These are phyloP conservation scores for Pythium biforme DNA, from an alignment of 352 stramenopile species.

Conservation along the genomic window DNA sequence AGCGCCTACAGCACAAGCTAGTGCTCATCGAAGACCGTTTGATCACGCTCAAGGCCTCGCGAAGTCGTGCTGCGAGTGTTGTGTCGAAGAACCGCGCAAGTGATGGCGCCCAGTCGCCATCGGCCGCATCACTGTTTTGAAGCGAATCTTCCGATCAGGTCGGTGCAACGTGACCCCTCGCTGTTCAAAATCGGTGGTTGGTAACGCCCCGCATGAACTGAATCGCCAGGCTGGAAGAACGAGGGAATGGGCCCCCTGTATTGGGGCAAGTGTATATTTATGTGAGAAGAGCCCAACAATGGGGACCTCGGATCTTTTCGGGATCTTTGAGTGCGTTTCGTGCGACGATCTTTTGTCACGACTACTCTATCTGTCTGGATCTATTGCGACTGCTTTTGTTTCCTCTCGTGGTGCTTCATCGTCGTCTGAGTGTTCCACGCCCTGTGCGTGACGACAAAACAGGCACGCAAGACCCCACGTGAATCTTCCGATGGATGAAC, in stretches of 20 bases:
- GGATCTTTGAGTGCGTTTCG: not conserved
- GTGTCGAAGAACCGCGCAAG: conserved; percentile 29
- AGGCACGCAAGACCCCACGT: not conserved
- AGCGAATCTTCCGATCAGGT: not conserved
- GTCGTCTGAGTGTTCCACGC: conserved; percentile 75
- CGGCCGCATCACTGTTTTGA: conserved; percentile 49
- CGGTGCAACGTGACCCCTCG: not conserved
- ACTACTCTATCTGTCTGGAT: not conserved
- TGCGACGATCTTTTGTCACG: not conserved
- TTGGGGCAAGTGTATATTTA: conserved; percentile 18
- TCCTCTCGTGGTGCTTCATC: conserved; percentile 41
- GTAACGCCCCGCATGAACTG: not conserved
- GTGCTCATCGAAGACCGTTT: conserved; percentile 65
- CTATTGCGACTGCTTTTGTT: conserved; percentile 22
- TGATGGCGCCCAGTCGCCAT: conserved; percentile 5
- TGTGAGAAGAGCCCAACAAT: conserved; percentile 1
- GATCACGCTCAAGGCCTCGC: conserved; percentile 56
- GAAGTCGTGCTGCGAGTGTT: conserved; percentile 31
- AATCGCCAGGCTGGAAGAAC: not conserved
- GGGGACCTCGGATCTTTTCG: not conserved
- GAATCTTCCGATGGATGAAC: not conserved
- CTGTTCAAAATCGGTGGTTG: not conserved
- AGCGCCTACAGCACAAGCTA: conserved; percentile 68
- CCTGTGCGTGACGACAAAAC: conserved; percentile 21
- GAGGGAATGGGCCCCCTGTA: not conserved